A percentile compares a stretch with the other conserved stretches of the same genome.
These are phyloP conservation scores for Ogataea methanolica DNA, from an alignment of 805 yeast genomes.

Conservation along the genomic window DNA sequence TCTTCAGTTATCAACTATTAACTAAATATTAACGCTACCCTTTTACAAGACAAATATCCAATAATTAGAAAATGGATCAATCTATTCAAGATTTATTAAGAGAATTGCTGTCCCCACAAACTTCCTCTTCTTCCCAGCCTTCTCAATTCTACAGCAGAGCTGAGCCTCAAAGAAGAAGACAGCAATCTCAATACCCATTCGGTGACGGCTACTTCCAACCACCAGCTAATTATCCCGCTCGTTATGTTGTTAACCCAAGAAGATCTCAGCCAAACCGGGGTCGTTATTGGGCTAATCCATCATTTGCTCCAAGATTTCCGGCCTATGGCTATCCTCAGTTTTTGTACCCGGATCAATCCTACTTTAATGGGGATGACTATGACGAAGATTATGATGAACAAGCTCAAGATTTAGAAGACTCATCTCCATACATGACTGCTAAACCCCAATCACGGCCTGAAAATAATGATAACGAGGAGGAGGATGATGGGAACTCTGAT, in stretches of 20 bases:
- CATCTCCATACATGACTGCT: background rate
- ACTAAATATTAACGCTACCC: background rate
- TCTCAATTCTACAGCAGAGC: background rate
- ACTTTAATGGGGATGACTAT: conserved; percentile 1
- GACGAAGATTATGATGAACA: conserved; percentile 1
- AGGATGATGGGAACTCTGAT: conserved; percentile 2
- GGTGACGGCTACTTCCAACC: too few relatives aligned
- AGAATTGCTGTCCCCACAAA: conserved; percentile 13
- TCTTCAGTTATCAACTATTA: too few relatives aligned
- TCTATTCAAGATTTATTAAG: conserved; percentile 14
- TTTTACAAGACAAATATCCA: background rate
- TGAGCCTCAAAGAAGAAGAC: conserved; percentile 5
- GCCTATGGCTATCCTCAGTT: background rate
- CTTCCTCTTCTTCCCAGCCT: background rate
- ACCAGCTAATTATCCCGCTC: too few relatives aligned
- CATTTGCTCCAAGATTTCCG: background rate
- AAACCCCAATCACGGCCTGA: background rate
- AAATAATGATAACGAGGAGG: conserved; percentile 6
- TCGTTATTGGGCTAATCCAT: background rate
- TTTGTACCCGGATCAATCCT: conserved; percentile 1
- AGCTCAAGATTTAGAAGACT: background rate
- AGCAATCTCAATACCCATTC: background rate
- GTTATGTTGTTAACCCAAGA: too few relatives aligned
- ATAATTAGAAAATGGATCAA: conserved; percentile 11
- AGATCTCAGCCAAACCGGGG: too few relatives aligned